These are phyloP conservation scores for Diophrys appendiculata DNA, from an alignment of 73 alveolate species.

Conservation along the genomic window DNA sequence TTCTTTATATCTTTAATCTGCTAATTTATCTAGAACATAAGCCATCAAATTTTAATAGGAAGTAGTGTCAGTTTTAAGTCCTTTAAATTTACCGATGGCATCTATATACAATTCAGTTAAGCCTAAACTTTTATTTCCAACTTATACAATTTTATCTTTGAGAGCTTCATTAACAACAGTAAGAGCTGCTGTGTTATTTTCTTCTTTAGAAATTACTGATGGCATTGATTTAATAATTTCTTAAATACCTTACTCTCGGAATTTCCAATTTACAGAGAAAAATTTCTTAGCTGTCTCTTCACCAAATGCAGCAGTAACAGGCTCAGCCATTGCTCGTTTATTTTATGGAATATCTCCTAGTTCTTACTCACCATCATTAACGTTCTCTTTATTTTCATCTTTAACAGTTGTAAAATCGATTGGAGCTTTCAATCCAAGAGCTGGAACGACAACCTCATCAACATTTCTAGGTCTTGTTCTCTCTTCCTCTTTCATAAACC, in stretches of 20 bases:
- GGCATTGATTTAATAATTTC: neutral
- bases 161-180: neutral
- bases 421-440: constrained; percentile 37
- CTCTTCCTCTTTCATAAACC: neutral
- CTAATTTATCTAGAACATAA: neutral
- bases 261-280: constrained; percentile 85
- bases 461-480: neutral
- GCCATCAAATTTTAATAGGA: neutral
- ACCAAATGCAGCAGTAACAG: constrained; percentile 85
- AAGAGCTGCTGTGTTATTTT: neutral
- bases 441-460: constrained; percentile 53
- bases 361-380: neutral
- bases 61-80: neutral
- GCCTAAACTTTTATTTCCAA: neutral
- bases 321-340: constrained; percentile 82
- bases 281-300: constrained; percentile 73
- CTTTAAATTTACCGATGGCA: neutral
- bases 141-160: neutral
- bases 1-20: neutral
- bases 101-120: neutral
- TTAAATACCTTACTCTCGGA: constrained; percentile 68
- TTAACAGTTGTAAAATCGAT: constrained; percentile 50
- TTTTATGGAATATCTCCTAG: constrained; percentile 33
- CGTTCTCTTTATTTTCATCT: constrained; percentile 25
- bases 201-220: neutral